Base-by-base conservation (phyloP, 352 stramenopile genomes). In the Aphanomyces stellatus region DNA sequence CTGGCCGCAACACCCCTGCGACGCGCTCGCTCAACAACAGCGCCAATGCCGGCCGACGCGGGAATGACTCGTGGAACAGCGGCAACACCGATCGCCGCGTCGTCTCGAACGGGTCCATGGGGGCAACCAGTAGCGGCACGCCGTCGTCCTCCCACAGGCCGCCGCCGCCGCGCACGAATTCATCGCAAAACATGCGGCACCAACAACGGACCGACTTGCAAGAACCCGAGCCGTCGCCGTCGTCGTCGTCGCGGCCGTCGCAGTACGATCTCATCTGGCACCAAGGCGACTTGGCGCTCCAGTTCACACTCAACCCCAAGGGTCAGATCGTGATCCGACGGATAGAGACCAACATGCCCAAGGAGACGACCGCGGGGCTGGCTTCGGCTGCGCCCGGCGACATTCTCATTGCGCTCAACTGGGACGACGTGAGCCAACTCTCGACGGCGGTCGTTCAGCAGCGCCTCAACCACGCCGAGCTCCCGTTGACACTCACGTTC, bases 191-290 rank as follows among this genome's bases (percentile, higher is more conserved):
- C 11, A 33, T 35, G n/a, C 42, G 5, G 5, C 7, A 22, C n/a
- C 7, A 8, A 5, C n/a, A 25, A 51, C 49, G 10, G 6, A 15
- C 0, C 1, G 49, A 57, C 27, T 53, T 63, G 1, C 55, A 63
- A 53, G 55, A 63, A 49, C 49, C 49, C 7, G 55, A 48, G 27
- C 35, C 55, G 19, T 51, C 55, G n/a, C 25, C 53, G n/a, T 43
- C 53, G 2, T 48, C 55, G 24, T 51, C 55, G n/a, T 22, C 53
- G n/a, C 22, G 28, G 2, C 35, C 55, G 24, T 22, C 15, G 5
- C 55, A 67, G 24, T 67, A 67, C 34, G 60, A 67, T 35, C 43
- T 67, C n/a, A 67, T 67, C 51, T 67, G 60, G 60, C 60, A 67
- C 34, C 60, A 51, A 41, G 60, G 48, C 19, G 22, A 33, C 19